phyloP scores from a whole-genome alignment of 169 alveolate genomes.

The Ichthyophthirius multifiliis region DNA sequence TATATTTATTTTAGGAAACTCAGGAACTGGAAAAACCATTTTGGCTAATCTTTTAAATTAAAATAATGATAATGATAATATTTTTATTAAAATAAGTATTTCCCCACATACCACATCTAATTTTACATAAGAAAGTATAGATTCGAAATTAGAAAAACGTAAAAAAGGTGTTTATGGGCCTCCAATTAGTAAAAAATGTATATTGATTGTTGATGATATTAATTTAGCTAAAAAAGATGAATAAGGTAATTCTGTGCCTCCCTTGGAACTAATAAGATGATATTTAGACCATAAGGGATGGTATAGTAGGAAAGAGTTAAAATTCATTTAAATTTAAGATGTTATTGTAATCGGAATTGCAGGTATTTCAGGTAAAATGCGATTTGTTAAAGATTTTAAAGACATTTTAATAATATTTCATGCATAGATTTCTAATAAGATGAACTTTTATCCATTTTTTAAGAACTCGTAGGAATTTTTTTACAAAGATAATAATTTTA shows the following conservation, averaged over 20 bases:
- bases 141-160: constrained; percentile 88
- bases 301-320: constrained; percentile 89
- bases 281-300: constrained; percentile 93
- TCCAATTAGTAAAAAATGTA: constrained; percentile 89
- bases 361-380: constrained; percentile 96
- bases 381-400: constrained; percentile 86
- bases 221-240: constrained; percentile 93
- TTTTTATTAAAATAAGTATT: constrained; percentile 37
- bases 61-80: neutral
- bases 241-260: constrained; percentile 94
- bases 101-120: constrained; percentile 90
- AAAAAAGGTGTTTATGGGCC: constrained; percentile 93
- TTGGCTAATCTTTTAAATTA: constrained; percentile 86
- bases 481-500: constrained; percentile 53
- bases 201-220: constrained; percentile 91
- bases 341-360: constrained; percentile 87
- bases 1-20: constrained; percentile 66
- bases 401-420: constrained; percentile 91
- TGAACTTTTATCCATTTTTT: constrained; percentile 81
- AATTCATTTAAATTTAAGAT: constrained; percentile 86
- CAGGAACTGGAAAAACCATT: constrained; percentile 85
- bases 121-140: constrained; percentile 85
- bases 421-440: constrained; percentile 85
- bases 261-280: constrained; percentile 91
- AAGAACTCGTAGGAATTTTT: constrained; percentile 72